Base-by-base conservation (phyloP, 1,284 basidiomycete genomes). In the Neotropicomus parvogracilis region DNA sequence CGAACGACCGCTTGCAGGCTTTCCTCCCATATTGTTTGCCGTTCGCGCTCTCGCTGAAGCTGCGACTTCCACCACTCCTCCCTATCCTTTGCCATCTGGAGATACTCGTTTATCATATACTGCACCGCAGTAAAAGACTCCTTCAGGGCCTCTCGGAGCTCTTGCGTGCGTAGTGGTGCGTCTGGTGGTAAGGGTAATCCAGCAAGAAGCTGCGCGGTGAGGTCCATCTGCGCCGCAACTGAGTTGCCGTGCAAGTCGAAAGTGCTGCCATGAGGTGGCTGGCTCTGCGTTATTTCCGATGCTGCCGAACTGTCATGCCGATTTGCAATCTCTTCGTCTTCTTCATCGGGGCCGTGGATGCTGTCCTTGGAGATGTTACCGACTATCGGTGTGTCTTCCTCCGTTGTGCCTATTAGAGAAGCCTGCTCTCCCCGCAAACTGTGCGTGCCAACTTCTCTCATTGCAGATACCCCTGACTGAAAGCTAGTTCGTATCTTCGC, bases 21-120 rank as follows among this genome's bases (percentile, higher is more conserved):
- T 68, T 95, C 89, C 69, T 97, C 94, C 95, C 95, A 97, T 17
- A 95, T 75, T 27, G 74, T 78, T 61, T 88, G 81, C 21, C 90
- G 77, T 62, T 85, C 80, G 40, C 80, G 75, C 63, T 97, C 93
- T 17, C 76, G 74, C 55, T 76, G 74, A 13, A 91, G 73, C 50
- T 78, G 72, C 29, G 70, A 70, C 41, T 71, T 71, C 72, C 85
- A 91, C 81, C 87, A 97, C 37, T 79, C 76, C 59, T 97, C 95
- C n/a, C 95, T 78, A 45, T 88, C 85, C 40, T 75, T 74, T 1
- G 80, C 75, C 82, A 95, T 93, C 31, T 75, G 67, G 6, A 84
- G 70, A 59, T 90, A 93, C 50, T 89, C 83, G 39, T 71, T 72
- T 16, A 92, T 67, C 63, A 91, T 78, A 2, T 67, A 67, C 42